Evolutionary conservation across 805 yeast species (phyloP).

Genomic region (Peterozyma xylosa): DNA sequence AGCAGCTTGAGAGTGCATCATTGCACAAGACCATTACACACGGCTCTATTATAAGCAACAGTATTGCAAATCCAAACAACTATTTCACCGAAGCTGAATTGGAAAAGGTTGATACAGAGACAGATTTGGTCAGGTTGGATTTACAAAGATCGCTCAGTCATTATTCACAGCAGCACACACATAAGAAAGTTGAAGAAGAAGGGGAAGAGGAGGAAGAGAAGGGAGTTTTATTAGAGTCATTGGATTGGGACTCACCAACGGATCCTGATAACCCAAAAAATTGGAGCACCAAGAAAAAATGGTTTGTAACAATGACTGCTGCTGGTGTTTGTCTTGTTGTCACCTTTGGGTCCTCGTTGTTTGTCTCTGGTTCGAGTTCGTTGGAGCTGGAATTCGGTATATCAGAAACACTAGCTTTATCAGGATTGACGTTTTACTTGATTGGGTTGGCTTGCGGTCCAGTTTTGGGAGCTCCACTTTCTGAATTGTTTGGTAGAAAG

Average conservation of each 20-base stretch:
- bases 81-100: conserved; percentile 6
- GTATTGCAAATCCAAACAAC: conserved; percentile 5
- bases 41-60: conserved; percentile 12
- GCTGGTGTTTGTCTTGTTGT: conserved; percentile 62
- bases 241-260: conserved; percentile 56
- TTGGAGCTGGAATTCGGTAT: conserved; percentile 39
- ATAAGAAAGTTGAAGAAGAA: conserved; percentile 10
- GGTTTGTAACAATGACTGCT: conserved; percentile 58
- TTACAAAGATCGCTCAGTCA: conserved; percentile 4
- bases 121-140: conserved; percentile 7
- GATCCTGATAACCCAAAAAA: conserved; percentile 63
- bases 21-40: conserved; percentile 14
- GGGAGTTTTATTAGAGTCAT: conserved; percentile 28
- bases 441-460: conserved; percentile 71
- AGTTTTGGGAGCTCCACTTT: conserved; percentile 62
- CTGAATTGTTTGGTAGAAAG: conserved; percentile 64
- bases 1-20: conserved; percentile 16
- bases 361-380: conserved; percentile 56
- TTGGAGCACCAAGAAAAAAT: conserved; percentile 58
- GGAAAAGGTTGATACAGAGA: conserved; percentile 1
- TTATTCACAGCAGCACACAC: not conserved
- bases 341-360: conserved; percentile 70
- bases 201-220: conserved; percentile 16
- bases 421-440: conserved; percentile 65
- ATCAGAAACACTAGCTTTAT: conserved; percentile 51